Percentiles rank a stretch among this genome's conserved stretches.
Evolutionary conservation across 2,329 filamentous ascomycete species (phyloP).

Genomic region (Tolypocladium paradoxum): DNA sequence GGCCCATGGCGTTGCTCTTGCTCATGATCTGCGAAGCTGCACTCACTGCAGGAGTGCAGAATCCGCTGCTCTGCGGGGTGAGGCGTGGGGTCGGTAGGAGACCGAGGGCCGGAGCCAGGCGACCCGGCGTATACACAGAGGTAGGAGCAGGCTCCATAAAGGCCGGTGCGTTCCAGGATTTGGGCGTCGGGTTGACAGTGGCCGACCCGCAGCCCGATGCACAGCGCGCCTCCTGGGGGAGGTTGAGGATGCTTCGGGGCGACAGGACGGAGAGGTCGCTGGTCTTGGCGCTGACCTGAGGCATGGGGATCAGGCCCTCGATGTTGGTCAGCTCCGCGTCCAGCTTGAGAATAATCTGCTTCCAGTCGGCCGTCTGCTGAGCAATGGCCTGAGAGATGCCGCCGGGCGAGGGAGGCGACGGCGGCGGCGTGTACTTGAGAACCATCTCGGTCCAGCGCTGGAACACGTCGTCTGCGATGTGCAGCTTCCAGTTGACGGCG

Average conservation of each 20-base stretch:
- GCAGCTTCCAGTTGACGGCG: slow-evolving; percentile 87
- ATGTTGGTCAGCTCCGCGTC: slow-evolving; percentile 49
- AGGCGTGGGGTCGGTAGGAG: slow-evolving; percentile 48
- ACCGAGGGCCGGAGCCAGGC: slow-evolving; percentile 40
- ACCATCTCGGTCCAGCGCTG: slow-evolving; percentile 92
- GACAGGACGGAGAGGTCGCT: slow-evolving; percentile 27
- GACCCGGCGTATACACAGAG: slow-evolving; percentile 32
- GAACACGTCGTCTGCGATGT: slow-evolving; percentile 82
- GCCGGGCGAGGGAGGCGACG: slow-evolving; percentile 45
- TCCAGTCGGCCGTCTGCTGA: slow-evolving; percentile 44
- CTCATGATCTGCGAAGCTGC: slow-evolving; percentile 38
- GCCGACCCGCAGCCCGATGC: slow-evolving; percentile 24
- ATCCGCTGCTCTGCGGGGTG: slow-evolving; percentile 43
- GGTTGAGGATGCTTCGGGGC: slow-evolving; percentile 33
- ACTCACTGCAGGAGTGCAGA: slow-evolving; percentile 50
- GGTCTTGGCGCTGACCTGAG: slow-evolving; percentile 16
- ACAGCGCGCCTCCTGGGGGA: slow-evolving; percentile 24
- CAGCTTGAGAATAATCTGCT: slow-evolving; percentile 44
- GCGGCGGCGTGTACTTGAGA: slow-evolving; percentile 70
- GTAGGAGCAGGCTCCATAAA: slow-evolving; percentile 37
- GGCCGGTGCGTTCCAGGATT: slow-evolving; percentile 27
- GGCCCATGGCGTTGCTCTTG: slow-evolving; percentile 45
- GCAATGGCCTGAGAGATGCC: slow-evolving; percentile 29
- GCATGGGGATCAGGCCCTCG: slow-evolving; percentile 34
- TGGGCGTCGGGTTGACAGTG: slow-evolving; percentile 30